Percentiles rank a stretch among this genome's conserved stretches.
phyloP scores from a whole-genome alignment of 768 basidiomycete genomes.

The Leucocoprinus leucothites region DNA sequence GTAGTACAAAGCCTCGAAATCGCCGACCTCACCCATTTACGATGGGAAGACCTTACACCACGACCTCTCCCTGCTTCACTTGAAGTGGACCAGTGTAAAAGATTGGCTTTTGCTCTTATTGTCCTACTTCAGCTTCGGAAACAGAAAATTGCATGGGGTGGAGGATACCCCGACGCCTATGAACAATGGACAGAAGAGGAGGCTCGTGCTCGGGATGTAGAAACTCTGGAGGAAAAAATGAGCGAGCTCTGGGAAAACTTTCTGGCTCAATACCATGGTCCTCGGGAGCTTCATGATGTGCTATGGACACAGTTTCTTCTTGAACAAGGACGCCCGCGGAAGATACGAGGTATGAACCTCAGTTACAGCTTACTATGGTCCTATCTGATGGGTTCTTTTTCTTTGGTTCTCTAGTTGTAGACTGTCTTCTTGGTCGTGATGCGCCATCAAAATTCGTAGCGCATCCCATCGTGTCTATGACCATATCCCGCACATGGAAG shows the following conservation, averaged over 20 bases:
- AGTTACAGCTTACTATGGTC: background rate
- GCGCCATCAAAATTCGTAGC: constrained; percentile 34
- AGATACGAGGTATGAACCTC: constrained; percentile 27
- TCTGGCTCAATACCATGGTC: constrained; percentile 34
- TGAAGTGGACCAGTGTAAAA: constrained; percentile 7
- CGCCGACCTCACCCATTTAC: constrained; percentile 16
- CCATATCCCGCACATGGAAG: constrained; percentile 39
- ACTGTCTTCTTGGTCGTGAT: constrained; percentile 31
- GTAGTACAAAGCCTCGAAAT: constrained; percentile 19
- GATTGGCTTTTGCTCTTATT: constrained; percentile 25
- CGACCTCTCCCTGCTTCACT: background rate
- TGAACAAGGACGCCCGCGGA: constrained; percentile 19
- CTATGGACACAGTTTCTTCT: constrained; percentile 46
- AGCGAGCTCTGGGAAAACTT: constrained; percentile 38
- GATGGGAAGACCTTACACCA: constrained; percentile 6
- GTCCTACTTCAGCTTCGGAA: constrained; percentile 32
- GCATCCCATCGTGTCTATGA: constrained; percentile 39
- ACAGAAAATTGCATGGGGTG: constrained; percentile 14
- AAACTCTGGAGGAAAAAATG: constrained; percentile 32
- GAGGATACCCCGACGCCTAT: constrained; percentile 32
- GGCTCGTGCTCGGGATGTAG: constrained; percentile 19
- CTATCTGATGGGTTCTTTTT: constrained; percentile 2
- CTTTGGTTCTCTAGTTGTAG: constrained; percentile 33
- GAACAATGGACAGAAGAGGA: constrained; percentile 37
- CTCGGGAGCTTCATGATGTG: constrained; percentile 41